A percentile compares a stretch with the other conserved stretches of the same genome.
phyloP scores from a whole-genome alignment of 2,329 filamentous ascomycete species.

The Diaporthe sp. region DNA sequence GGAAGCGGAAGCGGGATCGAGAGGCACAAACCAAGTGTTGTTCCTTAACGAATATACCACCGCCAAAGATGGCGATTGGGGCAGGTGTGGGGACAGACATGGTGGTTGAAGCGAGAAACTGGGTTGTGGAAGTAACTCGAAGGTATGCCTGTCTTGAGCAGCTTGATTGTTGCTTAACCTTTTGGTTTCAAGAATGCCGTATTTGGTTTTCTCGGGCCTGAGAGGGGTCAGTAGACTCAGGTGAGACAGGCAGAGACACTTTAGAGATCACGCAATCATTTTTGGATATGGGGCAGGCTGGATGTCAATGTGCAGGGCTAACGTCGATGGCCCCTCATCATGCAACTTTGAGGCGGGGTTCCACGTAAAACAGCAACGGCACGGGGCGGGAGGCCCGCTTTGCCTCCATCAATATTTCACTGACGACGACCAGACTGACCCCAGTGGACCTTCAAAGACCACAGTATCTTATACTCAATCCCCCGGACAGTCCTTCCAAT shows the following conservation, averaged over 20 bases:
- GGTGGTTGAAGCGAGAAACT: not conserved
- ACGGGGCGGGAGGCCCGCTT: not conserved
- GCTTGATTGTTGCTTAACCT: not conserved
- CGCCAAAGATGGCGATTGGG: conserved; percentile 67
- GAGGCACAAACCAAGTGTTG: conserved; percentile 61
- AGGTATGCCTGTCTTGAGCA: not conserved
- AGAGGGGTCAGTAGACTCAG: not conserved
- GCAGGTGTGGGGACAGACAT: conserved; percentile 18
- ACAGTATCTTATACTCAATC: not conserved
- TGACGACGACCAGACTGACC: not conserved
- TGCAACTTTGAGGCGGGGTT: not conserved
- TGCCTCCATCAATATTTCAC: not conserved
- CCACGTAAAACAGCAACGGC: not conserved
- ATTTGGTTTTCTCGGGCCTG: not conserved
- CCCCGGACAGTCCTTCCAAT: not conserved
- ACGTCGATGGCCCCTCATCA: conserved; percentile 9
- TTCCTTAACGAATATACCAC: conserved; percentile 70
- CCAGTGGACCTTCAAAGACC: not conserved
- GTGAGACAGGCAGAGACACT: not conserved
- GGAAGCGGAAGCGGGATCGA: not conserved
- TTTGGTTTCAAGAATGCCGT: not conserved
- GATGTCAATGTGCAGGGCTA: conserved; percentile 1
- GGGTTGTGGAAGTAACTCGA: not conserved
- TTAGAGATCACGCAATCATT: not conserved
- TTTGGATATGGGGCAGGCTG: not conserved